These are phyloP conservation scores for Candida glaebosa DNA, from an alignment of 805 yeast genomes.

Conservation along the genomic window DNA sequence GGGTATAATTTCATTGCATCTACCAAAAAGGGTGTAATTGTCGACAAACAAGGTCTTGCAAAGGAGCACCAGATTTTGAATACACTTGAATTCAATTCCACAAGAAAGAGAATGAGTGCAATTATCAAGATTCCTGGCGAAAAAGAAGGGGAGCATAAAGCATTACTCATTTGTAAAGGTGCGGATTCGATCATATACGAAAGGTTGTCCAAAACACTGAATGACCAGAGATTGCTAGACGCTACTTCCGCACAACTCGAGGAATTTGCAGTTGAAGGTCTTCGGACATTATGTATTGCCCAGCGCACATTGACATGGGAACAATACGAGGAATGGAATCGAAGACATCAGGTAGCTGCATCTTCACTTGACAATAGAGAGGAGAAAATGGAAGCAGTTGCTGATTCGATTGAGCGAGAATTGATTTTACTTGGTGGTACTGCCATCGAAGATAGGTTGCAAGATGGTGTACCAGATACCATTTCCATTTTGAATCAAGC, in stretches of 20 bases:
- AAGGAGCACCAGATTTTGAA: slow-evolving; percentile 72
- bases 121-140: slow-evolving; percentile 66
- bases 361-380: slow-evolving; percentile 63
- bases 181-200: slow-evolving; percentile 79
- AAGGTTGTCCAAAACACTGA: slow-evolving; percentile 44
- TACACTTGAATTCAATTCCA: slow-evolving; percentile 74
- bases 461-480: slow-evolving; percentile 84
- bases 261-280: slow-evolving; percentile 78
- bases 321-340: slow-evolving; percentile 62
- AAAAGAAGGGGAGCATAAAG: slow-evolving; percentile 44
- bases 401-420: slow-evolving; percentile 68
- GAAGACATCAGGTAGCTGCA: slow-evolving; percentile 60
- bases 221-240: slow-evolving; percentile 50
- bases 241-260: slow-evolving; percentile 72
- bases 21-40: slow-evolving; percentile 64
- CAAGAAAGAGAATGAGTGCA: slow-evolving; percentile 86
- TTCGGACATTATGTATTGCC: slow-evolving; percentile 78
- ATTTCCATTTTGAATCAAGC: slow-evolving; percentile 67
- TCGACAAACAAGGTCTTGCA: slow-evolving; percentile 65
- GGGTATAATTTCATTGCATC: slow-evolving; percentile 66
- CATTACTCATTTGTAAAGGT: slow-evolving; percentile 74
- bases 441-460: slow-evolving; percentile 81
- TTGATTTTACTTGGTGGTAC: slow-evolving; percentile 74
- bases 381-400: slow-evolving; percentile 68
- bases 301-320: slow-evolving; percentile 62